These are phyloP conservation scores for Hibiscus syriacus DNA, from an alignment of 345 rosid species.

Conservation along the genomic window DNA sequence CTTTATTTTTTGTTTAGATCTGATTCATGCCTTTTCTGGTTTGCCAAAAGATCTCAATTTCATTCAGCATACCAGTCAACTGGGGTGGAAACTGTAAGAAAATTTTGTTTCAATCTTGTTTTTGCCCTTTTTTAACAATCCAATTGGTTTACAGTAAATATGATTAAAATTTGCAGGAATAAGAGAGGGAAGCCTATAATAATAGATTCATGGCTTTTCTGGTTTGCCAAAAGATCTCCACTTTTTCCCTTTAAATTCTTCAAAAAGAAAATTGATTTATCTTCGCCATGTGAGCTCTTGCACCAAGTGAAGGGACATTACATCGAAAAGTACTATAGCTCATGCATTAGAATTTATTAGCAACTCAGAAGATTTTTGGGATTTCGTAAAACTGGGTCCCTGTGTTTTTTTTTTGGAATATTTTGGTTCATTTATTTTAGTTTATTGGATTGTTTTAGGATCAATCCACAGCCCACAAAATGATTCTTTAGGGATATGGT, in stretches of 20 bases:
- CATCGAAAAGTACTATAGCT: not conserved
- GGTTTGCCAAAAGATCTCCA: too few species aligned
- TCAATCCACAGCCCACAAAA: constrained; percentile 10
- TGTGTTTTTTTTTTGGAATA: not conserved
- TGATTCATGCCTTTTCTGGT: constrained; percentile 69
- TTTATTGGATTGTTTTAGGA: not conserved
- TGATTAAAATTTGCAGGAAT: constrained; percentile 32
- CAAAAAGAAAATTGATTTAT: too few species aligned
- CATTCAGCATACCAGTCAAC: constrained; percentile 64
- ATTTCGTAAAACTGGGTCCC: not conserved
- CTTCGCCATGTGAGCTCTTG: constrained; percentile 20
- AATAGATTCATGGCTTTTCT: constrained; percentile 77
- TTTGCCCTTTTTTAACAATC: too few species aligned
- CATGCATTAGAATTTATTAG: not conserved
- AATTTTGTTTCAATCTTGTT: not conserved
- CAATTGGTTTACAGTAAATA: not conserved
- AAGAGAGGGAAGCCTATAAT: constrained; percentile 80
- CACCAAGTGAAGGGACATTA: constrained; percentile 5
- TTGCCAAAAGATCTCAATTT: too few species aligned
- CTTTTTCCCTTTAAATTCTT: too few species aligned
- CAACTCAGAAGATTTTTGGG: not conserved
- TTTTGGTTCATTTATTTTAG: not conserved
- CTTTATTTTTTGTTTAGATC: constrained; percentile 65
- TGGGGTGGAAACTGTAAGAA: constrained; percentile 89
- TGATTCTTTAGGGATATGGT: not conserved